Conservation (phyloP, 192 early-diverging fungal genomes). For the Coemansia umbellata region DNA sequence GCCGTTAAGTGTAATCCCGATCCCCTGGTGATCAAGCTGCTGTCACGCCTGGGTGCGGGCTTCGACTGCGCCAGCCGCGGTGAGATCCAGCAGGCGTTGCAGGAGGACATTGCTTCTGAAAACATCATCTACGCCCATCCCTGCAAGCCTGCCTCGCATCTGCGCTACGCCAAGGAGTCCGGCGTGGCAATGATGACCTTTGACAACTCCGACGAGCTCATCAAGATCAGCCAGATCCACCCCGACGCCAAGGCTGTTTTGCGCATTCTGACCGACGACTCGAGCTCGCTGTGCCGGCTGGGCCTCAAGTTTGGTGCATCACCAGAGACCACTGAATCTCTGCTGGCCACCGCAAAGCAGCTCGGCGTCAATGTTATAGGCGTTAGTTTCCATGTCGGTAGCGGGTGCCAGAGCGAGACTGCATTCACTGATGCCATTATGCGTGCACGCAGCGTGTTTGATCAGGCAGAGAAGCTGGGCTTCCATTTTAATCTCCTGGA, state of each 20-base stretch:
- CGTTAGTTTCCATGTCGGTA: slow-evolving; percentile 95
- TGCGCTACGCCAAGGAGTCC: slow-evolving; percentile 74
- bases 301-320: slow-evolving; percentile 97
- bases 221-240: slow-evolving; percentile 81
- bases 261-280: slow-evolving; percentile 94
- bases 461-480: slow-evolving; percentile 73
- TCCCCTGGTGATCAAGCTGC: slow-evolving; percentile 71
- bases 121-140: slow-evolving; percentile 98
- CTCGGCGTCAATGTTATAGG: slow-evolving; percentile 88
- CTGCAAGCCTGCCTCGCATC: slow-evolving; percentile 96
- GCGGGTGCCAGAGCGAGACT: slow-evolving; percentile 84
- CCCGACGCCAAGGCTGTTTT: slow-evolving; percentile 86
- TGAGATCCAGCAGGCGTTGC: slow-evolving; percentile 83
- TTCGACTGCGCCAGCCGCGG: slow-evolving; percentile 98
- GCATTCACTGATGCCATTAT: slow-evolving; percentile 88
- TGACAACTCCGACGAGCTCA: slow-evolving; percentile 97
- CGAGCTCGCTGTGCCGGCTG: slow-evolving; percentile 83
- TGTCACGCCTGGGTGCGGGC: slow-evolving; percentile 78
- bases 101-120: slow-evolving; percentile 56
- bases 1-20: slow-evolving; percentile 99
- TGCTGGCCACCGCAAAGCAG: slow-evolving; percentile 72
- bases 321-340: slow-evolving; percentile 57
- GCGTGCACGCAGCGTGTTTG: slow-evolving; percentile 84
- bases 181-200: slow-evolving; percentile 95
- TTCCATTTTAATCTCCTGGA: slow-evolving; percentile 73